Evolutionary conservation across 2,329 filamentous ascomycete species (phyloP), one percentile per base, ranked within the genome.

Genomic region (Neofusicoccum laricinum): DNA sequence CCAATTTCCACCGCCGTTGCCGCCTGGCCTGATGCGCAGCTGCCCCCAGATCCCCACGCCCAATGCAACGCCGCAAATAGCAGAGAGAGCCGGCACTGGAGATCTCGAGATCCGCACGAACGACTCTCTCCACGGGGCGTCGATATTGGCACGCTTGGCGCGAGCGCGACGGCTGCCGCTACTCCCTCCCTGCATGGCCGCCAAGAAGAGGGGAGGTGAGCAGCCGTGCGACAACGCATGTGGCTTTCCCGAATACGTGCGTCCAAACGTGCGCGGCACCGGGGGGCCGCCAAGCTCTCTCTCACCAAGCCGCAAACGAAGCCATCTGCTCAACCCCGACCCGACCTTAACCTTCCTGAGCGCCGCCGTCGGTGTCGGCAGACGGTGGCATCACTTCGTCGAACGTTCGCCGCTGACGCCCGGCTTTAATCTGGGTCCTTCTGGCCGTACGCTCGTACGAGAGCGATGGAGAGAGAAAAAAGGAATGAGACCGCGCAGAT

Each of bases 201-300:
- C 53, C 53, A 58, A 58, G 53, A 45, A 43, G 53, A 58, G 53
- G 53, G 53, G 53, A 14, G 45, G 32, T 8, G 40, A 34, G 15
- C 4, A 30, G 25, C 25, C 25, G 25, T 30, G 25, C 25, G 25
- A 30, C 25, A 30, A 6, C 25, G 25, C 25, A 30, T 30, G 25
- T 30, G 25, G 25, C 25, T 30, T 30, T 30, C 25, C 25, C 25
- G 25, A 4, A 30, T 30, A 30, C 8, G 45, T 15, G 4, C 15
- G 41, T 8, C 45, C 17, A 48, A 48, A 10, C 6, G 17, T 25
- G 10, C 45, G n/a, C n/a, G n/a, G n/a, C n/a, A n/a, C n/a, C n/a
- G n/a, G n/a, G n/a, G n/a, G n/a, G n/a, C n/a, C n/a, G n/a, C n/a
- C n/a, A n/a, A n/a, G n/a, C n/a, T n/a, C n/a, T n/a, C n/a, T n/a